Conservation (phyloP, 495 filamentous ascomycete species). For the Aspergillus conjunctus region DNA sequence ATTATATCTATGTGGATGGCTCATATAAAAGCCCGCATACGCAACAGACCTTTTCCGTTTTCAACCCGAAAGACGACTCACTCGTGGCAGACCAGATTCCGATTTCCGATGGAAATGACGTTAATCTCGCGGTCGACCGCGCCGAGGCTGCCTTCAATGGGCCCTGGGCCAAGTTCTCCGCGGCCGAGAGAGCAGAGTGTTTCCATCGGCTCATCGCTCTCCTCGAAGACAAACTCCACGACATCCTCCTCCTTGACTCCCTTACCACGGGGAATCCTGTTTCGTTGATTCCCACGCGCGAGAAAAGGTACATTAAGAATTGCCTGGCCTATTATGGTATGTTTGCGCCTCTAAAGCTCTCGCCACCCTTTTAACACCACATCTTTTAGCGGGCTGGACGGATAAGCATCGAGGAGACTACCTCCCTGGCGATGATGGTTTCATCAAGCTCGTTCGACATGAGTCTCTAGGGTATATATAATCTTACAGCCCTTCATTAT, state of each 20-base stretch:
- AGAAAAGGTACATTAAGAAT: neutral
- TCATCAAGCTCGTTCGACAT: slow-evolving; percentile 29
- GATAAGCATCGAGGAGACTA: slow-evolving; percentile 25
- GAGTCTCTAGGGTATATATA: slow-evolving; percentile 23
- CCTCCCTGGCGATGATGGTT: slow-evolving; percentile 23
- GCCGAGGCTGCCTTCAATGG: neutral
- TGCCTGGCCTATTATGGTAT: neutral
- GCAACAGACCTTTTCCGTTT: neutral
- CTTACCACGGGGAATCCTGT: slow-evolving; percentile 2
- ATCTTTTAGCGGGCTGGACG: slow-evolving; percentile 19
- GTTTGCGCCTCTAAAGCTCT: neutral
- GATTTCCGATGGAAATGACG: neutral
- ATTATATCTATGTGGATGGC: neutral
- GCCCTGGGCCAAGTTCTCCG: neutral
- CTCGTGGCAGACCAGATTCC: neutral
- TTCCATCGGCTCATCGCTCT: neutral
- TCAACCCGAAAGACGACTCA: neutral
- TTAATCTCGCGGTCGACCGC: neutral
- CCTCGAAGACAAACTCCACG: neutral
- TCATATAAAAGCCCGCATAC: neutral
- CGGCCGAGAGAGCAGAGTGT: neutral
- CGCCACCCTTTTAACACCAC: neutral
- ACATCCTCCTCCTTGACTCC: neutral
- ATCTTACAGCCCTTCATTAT: slow-evolving; percentile 5
- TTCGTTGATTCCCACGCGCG: slow-evolving; percentile 1